Conservation (phyloP, 352 stramenopile genomes). For the Phytophthora sojae region DNA sequence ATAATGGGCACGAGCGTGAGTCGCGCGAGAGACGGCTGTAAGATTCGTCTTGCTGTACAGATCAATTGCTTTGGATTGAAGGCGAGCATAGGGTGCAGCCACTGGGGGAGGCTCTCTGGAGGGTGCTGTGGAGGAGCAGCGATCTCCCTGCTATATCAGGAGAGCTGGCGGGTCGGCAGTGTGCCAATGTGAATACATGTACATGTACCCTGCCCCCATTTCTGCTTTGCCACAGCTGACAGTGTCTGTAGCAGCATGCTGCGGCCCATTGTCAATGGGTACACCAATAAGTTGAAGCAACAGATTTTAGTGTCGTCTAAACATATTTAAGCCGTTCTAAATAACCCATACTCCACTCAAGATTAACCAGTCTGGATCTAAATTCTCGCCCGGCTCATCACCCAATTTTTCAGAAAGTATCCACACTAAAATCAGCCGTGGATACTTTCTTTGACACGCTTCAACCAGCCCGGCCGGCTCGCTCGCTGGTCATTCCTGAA, state of each 20-base stretch:
- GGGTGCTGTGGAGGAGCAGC: neutral
- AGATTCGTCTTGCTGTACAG: neutral
- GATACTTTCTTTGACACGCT: neutral
- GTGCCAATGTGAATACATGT: neutral
- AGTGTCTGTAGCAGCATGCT: too few relatives aligned
- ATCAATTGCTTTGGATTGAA: neutral
- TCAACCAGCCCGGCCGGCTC: neutral
- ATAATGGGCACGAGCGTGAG: neutral
- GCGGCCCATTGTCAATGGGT: too few relatives aligned
- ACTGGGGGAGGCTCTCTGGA: neutral
- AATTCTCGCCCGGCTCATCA: neutral
- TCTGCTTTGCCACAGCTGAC: too few relatives aligned
- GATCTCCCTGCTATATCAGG: neutral
- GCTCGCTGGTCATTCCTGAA: conserved; percentile 17
- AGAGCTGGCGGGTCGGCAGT: neutral
- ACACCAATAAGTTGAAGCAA: neutral
- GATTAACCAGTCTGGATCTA: neutral
- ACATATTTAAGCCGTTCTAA: neutral
- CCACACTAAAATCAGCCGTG: neutral
- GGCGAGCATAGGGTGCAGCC: neutral
- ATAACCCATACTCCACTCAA: neutral
- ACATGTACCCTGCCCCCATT: too few relatives aligned
- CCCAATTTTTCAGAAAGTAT: neutral
- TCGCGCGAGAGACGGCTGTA: neutral
- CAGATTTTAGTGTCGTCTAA: neutral